Conservation (phyloP, 352 stramenopile species). For the Albugo laibachii region DNA sequence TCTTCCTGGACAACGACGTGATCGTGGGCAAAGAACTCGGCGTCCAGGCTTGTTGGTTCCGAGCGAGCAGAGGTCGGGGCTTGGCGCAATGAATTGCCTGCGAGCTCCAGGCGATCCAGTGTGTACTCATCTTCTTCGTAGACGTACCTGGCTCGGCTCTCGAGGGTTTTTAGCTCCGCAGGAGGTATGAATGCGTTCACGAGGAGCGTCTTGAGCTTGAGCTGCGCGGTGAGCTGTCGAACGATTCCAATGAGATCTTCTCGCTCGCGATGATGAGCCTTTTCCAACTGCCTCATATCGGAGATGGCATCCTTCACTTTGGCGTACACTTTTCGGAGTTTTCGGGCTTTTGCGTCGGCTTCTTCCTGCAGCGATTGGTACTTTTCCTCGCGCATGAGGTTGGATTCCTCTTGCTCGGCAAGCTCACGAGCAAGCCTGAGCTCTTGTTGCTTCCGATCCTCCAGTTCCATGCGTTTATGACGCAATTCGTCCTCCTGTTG, state of each 20-base stretch:
- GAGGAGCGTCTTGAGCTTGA: slow-evolving; percentile 92
- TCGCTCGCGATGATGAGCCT: slow-evolving; percentile 81
- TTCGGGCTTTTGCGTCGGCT: slow-evolving; percentile 88
- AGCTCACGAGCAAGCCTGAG: slow-evolving; percentile 78
- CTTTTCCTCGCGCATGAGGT: slow-evolving; percentile 84
- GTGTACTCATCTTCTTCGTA: slow-evolving; percentile 64
- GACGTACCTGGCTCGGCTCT: slow-evolving; percentile 32
- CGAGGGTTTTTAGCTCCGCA: slow-evolving; percentile 28
- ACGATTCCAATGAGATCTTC: slow-evolving; percentile 92
- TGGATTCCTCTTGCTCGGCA: slow-evolving; percentile 86
- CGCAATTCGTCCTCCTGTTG: slow-evolving; percentile 90
- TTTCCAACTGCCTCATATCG: slow-evolving; percentile 89
- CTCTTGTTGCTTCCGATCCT: slow-evolving; percentile 78
- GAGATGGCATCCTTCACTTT: slow-evolving; percentile 79
- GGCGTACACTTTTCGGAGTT: slow-evolving; percentile 90
- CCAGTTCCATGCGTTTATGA: slow-evolving; percentile 83
- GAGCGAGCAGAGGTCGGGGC: slow-evolving; percentile 44
- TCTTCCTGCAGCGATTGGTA: slow-evolving; percentile 83
- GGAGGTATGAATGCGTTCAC: slow-evolving; percentile 83
- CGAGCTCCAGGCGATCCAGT: slow-evolving; percentile 49
- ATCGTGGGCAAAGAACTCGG: slow-evolving; percentile 4
- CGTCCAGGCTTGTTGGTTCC: slow-evolving; percentile 20
- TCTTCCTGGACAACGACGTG: slow-evolving; percentile 25
- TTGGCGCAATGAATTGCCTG: slow-evolving; percentile 41
- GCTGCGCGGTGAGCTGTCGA: slow-evolving; percentile 84